A percentile compares a stretch with the other conserved stretches of the same genome.
Evolutionary conservation across 305 asterid species (phyloP).

Genomic region (Plantago lanceolata): DNA sequence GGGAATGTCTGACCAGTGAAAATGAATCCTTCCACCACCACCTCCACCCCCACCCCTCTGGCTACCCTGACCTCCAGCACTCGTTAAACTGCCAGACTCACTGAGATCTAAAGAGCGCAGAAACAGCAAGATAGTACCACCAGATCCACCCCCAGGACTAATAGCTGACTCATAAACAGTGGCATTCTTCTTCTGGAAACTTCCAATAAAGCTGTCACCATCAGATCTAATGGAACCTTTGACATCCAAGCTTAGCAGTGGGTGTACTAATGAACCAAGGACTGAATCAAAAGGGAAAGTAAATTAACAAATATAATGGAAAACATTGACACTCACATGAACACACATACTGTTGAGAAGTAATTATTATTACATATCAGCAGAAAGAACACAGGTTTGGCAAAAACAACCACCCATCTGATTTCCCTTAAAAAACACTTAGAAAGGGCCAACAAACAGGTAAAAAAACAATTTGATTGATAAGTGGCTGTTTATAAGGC

Average conservation of each 20-base stretch:
- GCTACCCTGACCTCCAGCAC: slow-evolving; percentile 85
- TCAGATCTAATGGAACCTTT: slow-evolving; percentile 83
- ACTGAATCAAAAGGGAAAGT: slow-evolving; percentile 52
- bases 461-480: neutral
- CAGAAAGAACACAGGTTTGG: slow-evolving; percentile 4
- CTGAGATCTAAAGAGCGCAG: slow-evolving; percentile 55
- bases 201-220: slow-evolving; percentile 55
- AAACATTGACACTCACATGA: slow-evolving; percentile 18
- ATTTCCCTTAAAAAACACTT: neutral
- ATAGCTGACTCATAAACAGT: slow-evolving; percentile 23
- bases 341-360: neutral
- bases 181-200: slow-evolving; percentile 30
- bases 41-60: slow-evolving; percentile 86
- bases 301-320: slow-evolving; percentile 15
- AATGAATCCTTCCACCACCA: slow-evolving; percentile 98
- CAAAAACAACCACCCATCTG: slow-evolving; percentile 1
- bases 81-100: slow-evolving; percentile 63
- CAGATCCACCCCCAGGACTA: slow-evolving; percentile 98
- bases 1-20: slow-evolving; percentile 91
- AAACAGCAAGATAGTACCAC: slow-evolving; percentile 87
- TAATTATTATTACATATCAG: slow-evolving; percentile 10
- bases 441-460: neutral
- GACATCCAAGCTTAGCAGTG: slow-evolving; percentile 53
- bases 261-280: slow-evolving; percentile 86
- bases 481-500: too few relatives aligned